Evolutionary conservation across 2,329 filamentous ascomycete species (phyloP), one percentile per base, ranked within the genome.

Genomic region (Pseudodiploospora longispora): DNA sequence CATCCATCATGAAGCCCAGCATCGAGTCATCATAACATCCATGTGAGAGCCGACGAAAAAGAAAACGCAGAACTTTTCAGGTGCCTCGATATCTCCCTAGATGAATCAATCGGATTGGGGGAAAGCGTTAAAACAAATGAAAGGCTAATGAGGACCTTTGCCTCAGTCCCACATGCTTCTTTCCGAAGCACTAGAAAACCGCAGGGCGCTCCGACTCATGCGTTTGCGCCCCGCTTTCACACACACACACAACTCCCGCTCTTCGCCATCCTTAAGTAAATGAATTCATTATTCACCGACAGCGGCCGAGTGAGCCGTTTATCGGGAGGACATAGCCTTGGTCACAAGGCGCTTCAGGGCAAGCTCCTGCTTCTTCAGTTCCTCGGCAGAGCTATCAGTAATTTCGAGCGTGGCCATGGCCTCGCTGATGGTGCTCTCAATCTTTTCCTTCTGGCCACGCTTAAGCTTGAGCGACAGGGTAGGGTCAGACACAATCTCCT

Each of bases 301-400:
- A 19, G 19, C 19, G 27, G 44, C 34, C 5, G 27, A 30, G 38
- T 37, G 47, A 47, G 51, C 42, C 50, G 57, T 64, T 82, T 90
- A 95, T 71, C 87, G 83, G 64, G 87, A 90, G 54, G 87, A 83
- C 87, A 95, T 95, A 61, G 87, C 90, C 85, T 97, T 98, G 72
- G 93, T 98, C 61, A 98, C 90, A 58, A 95, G 81, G 64, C 93
- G 81, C 88, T 97, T 98, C 54, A 98, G 81, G 50, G 89, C 89
- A 56, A 98, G 78, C 80, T 98, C 93, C 84, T 96, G 95, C 88
- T 97, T 97, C 87, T 95, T 97, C 59, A 98, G 78, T 66, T 98
- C 93, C 59, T 98, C 94, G 50, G 89, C 86, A 51, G 75, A 72
- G 46, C 87, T 87, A 58, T 98, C 94, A 71, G 91, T 87, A 63